Evolutionary conservation across 2,329 filamentous ascomycete species (phyloP), one percentile per base, ranked within the genome.

Genomic region (Alternaria ventricosa): DNA sequence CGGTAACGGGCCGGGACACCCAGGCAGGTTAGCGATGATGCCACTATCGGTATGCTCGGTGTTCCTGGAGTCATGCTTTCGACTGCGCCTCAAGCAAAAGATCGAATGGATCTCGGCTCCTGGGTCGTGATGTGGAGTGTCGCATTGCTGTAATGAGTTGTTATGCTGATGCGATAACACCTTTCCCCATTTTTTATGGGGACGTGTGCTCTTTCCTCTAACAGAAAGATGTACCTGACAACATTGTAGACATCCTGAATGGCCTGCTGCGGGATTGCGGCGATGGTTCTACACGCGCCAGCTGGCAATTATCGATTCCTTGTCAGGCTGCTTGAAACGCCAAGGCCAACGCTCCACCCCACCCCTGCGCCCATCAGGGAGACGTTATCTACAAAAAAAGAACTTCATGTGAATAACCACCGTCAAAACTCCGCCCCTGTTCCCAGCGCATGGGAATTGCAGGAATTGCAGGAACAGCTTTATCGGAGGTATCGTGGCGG

Each of bases 331-430:
- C 56, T 49, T 63, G 60, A 63, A 63, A 63, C 60, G 60, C 60
- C 60, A 63, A 63, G 60, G 20, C 56, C 8, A 44, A 43, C 12
- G 28, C 49, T 55, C 28, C 56, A 55, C 20, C 33, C 9, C 18
- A 63, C 36, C 60, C 60, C 56, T 63, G 60, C 22, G 45, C 45
- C 33, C 57, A 60, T 63, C 60, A 63, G 56, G 60, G 56, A 55
- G 50, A 55, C 25, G 33, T 59, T 59, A 28, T 47, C 50, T 63
- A 49, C 49, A 63, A 55, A 49, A 60, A 49, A 33, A 60, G 20
- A 60, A 60, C 33, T 30, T 15, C 27, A 49, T 23, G 22, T 53
- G 27, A 60, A 51, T 44, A 50, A 59, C 44, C 50, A 60, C 56
- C 44, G 36, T 33, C 13, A 25, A 41, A 55, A 44, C 47, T 44